Conservation (phyloP, 2,329 filamentous ascomycete genomes). For the Colletotrichum endophyticum region DNA sequence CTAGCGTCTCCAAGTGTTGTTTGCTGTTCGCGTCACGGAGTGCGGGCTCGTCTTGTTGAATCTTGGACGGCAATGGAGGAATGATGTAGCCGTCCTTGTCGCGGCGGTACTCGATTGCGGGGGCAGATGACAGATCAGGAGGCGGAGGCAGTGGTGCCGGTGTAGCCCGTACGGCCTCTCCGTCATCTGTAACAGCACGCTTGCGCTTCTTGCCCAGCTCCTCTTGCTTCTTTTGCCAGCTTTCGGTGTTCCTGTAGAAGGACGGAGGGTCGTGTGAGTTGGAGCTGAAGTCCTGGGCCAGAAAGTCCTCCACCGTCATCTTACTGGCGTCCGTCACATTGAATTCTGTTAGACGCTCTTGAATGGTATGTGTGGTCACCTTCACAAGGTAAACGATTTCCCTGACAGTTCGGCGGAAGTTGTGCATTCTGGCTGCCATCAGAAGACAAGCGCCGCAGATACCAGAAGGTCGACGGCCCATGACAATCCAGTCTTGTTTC, state of each 20-base stretch:
- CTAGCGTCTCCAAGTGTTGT: constrained; percentile 13
- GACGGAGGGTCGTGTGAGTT: constrained; percentile 79
- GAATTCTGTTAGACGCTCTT: constrained; percentile 91
- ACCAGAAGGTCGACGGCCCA: constrained; percentile 89
- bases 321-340: constrained; percentile 83
- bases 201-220: constrained; percentile 55
- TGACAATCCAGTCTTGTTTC: constrained; percentile 97
- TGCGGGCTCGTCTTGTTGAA: constrained; percentile 11
- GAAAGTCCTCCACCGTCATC: constrained; percentile 87
- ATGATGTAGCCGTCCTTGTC: constrained; percentile 24
- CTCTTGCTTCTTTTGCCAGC: constrained; percentile 59
- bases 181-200: constrained; percentile 40
- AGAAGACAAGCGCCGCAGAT: constrained; percentile 94
- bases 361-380: constrained; percentile 91
- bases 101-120: constrained; percentile 14
- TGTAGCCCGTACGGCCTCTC: constrained; percentile 24
- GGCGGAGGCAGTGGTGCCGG: constrained; percentile 19
- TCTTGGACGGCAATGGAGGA: constrained; percentile 17
- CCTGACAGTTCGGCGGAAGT: constrained; percentile 88
- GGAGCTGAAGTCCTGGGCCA: constrained; percentile 67
- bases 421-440: constrained; percentile 96
- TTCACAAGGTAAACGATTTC: constrained; percentile 99
- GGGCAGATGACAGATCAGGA: constrained; percentile 29
- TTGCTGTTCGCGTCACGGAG: constrained; percentile 13
- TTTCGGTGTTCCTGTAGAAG: constrained; percentile 70